Evolutionary conservation across 805 yeast species (phyloP), one percentile per base, ranked within the genome.

Genomic region (Cyberlindnera suaveolens): DNA sequence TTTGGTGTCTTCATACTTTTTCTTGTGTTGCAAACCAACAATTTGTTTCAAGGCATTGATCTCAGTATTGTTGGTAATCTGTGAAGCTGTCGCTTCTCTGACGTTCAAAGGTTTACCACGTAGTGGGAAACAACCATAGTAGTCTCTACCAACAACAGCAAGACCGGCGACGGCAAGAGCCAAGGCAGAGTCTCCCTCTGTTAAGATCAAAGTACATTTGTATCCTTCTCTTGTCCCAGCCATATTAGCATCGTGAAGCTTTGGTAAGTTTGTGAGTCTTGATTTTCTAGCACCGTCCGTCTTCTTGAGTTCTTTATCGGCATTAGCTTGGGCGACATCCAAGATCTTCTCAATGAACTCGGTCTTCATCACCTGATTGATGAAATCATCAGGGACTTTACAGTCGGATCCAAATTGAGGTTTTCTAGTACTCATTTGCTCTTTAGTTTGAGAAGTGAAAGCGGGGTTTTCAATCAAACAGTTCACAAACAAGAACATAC

Each of bases 161-260:
- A 93, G 70, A 26, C 99, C 99, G 3, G 95, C 85, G 13, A 87
- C 93, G 1, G 99, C 99, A 47, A 87, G 71, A 3, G 95, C 77
- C 69, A 78, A 72, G 52, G 99, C 99, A 49, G 99, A 93, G 58
- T 90, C 96, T 59, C 99, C 99, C 68, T 93, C 99, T 2, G 99
- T 93, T 45, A 93, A 66, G 57, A 93, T 87, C 56, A 93, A 71
- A 1, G 98, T 91, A 70, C 98, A 90, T 63, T 87, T 85, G 56
- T 82, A 74, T 23, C 97, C 96, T 17, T 90, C 96, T 48, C 73
- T 78, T 0, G 98, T 91, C 47, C 99, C 99, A 0, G 99, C 99
- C 60, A 76, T 86, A 62, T 90, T 89, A 1, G 99, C 99, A 68
- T 93, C 99, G 52, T 85, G 96, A 42, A 93, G 74, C 62, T 91